Base-by-base conservation (phyloP, 495 filamentous ascomycete species). In the Rhizodiscina lignyota region DNA sequence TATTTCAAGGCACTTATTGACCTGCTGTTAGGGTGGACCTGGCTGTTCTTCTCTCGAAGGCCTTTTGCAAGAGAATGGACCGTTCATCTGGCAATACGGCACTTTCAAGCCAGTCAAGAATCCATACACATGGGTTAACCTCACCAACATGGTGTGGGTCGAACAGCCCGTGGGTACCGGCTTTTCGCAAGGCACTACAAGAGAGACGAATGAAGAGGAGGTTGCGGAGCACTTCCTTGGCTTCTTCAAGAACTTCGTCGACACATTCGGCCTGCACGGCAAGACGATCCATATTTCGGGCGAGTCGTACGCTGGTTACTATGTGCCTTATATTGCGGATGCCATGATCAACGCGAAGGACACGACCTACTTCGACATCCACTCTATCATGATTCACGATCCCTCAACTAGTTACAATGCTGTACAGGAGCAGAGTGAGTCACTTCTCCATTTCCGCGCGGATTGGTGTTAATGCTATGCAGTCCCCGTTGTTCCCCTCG, bases 111-210 rank as follows among this genome's bases (percentile, higher is more conserved):
- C 41, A 17, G 45, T 53, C 18, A 28, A 33, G 13, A 49, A 51
- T 29, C 41, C 49, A 10, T 49, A 44, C 47, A 66, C 63, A 11
- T 84, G 76, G 77, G 62, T 66, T 13, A 83, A 79, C 27, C 55
- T 89, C 32, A 83, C 80, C 29, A 85, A 85, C 45, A 60, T 83
- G 43, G 61, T 85, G 28, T 85, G 70, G 55, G 53, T 83, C 19
- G 78, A 83, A 32, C 80, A 86, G 45, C 82, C 82, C 0, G 71
- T 83, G 8, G 78, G 81, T 26, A 80, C 79, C 10, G 82, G 74
- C 3, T 79, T 68, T 43, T 61, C 67, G 1, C 60, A 62, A 34
- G 72, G 72, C 1, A 64, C 50, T 0, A 64, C 68, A 1, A 67
- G 58, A 11, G 68, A 66, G 18, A 66, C 47, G 2, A 60, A 58